Evolutionary conservation across 345 rosid genomes (phyloP), one percentile per base, ranked within the genome.

Genomic region (Nephelium lappaceum): DNA sequence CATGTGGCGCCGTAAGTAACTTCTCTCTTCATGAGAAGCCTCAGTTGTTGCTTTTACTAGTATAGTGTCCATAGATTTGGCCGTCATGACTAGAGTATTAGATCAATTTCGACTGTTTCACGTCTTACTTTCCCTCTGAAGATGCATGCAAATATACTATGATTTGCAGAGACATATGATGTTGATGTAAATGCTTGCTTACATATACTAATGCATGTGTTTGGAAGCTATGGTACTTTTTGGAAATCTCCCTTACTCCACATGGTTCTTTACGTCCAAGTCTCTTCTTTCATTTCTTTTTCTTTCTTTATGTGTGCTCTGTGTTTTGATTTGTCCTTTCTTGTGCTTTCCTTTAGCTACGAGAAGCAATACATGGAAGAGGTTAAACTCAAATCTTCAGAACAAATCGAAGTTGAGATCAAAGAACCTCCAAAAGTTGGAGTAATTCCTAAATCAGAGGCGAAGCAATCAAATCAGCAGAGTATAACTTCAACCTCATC

Each of bases 321-420:
- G n/a, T 62, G 8, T 25, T 11, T 76, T 23, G 11, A 21, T 43
- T 62, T 60, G 58, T 61, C 58, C 71, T 66, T 25, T 67, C 66
- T 62, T 69, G n/a, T 67, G 10, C 23, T 81, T 83, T 12, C 69
- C 57, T 77, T 72, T 62, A 89, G 94, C 25, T 89, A 79, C 76
- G 94, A 87, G 81, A 89, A 84, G 82, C 67, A 2, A 16, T 85
- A 83, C 78, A 81, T 82, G 82, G 90, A 89, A 80, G 89, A 86
- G 36, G 67, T 78, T 41, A 71, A 73, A 69, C 66, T 45, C 39
- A 80, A 81, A 55, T 65, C 89, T 21, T 69, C 75, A 11, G 86
- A 86, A 68, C 74, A 83, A 80, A 79, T 61, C 60, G 79, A 74
- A 60, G 73, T 65, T 66, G 75, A 76, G 38, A 70, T 27, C 18